Percentiles rank a stretch among this genome's conserved stretches.
Evolutionary conservation across 2,329 filamentous ascomycete genomes (phyloP).

Genomic region (Ascomycota sp.): DNA sequence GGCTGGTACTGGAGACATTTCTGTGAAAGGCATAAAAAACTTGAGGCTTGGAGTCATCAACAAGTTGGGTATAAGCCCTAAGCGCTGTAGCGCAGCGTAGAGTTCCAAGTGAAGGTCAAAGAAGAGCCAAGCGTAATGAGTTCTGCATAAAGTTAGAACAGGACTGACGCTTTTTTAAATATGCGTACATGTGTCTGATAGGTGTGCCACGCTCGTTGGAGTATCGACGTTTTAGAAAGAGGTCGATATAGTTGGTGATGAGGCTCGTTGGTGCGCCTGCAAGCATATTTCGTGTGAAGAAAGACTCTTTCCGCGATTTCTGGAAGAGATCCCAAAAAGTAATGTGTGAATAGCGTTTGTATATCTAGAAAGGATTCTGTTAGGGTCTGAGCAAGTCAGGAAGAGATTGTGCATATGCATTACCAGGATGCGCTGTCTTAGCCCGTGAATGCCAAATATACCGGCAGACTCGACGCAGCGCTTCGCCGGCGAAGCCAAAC

Average conservation of each 20-base stretch:
- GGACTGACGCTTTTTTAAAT: no score
- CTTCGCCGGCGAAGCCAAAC: slow-evolving; percentile 13
- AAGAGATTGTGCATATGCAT: slow-evolving; percentile 1
- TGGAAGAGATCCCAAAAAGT: slow-evolving; percentile 23
- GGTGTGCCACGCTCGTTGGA: slow-evolving; percentile 5
- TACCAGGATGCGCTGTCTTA: slow-evolving; percentile 32
- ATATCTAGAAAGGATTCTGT: slow-evolving; percentile 18
- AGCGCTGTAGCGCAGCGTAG: slow-evolving; percentile 28
- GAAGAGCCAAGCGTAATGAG: slow-evolving; percentile 17
- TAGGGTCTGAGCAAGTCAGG: slow-evolving; percentile 1
- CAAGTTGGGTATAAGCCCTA: slow-evolving; percentile 21
- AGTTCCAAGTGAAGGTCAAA: slow-evolving; percentile 27
- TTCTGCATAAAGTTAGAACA: slow-evolving; percentile 6
- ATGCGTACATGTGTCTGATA: slow-evolving; percentile 9
- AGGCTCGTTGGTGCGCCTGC: slow-evolving; percentile 12
- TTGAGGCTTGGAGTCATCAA: slow-evolving; percentile 20
- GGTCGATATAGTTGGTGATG: slow-evolving; percentile 10
- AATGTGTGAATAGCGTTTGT: slow-evolving; percentile 24
- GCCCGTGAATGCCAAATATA: slow-evolving; percentile 28
- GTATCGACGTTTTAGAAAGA: slow-evolving; percentile 8
- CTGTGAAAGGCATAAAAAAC: slow-evolving; percentile 33
- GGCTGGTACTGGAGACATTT: slow-evolving; percentile 24
- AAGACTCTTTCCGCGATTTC: slow-evolving; percentile 8
- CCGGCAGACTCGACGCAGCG: slow-evolving; percentile 18
- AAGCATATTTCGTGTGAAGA: slow-evolving; percentile 10